Evolutionary conservation across 208 protist genomes (phyloP), one percentile per base, ranked within the genome.

Genomic region (Trypanosoma avium): DNA sequence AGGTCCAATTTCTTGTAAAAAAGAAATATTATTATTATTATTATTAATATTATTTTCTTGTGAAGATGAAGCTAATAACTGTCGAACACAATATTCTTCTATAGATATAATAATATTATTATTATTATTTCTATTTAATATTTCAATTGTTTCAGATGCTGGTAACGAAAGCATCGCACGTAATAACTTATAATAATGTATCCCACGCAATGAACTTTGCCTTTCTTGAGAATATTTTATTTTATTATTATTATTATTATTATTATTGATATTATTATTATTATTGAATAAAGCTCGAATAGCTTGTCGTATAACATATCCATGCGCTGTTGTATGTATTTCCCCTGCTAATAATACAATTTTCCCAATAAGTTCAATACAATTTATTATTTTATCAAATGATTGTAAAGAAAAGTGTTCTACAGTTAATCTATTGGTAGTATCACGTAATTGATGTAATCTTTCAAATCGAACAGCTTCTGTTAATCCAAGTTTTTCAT

Each of bases 51-150:
- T n/a, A n/a, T n/a, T n/a, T n/a, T n/a, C n/a, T n/a, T n/a, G n/a
- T n/a, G n/a, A n/a, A n/a, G n/a, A n/a, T n/a, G n/a, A n/a, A n/a
- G n/a, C n/a, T n/a, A n/a, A 24, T 47, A 77, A 71, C 60, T 67
- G 76, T 4, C 77, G 81, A 6, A 87, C 77, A 63, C 81, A 87
- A 63, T 73, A 80, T 43, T 83, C 81, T 12, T 87, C 81, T 15
- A 81, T 22, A 21, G 66, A 48, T 66, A 86, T 67, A 13, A 10
- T 13, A 38, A 38, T 10, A 5, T 13, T 36, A 30, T n/a, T 7
- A 29, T 8, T 47, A 26, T 22, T 45, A 3, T 17, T 17, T 19
- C 9, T 10, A 48, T 29, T 38, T 26, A 13, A 58, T 12, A 70
- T 35, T 24, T 63, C 12, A 5, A 63, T 33, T 3, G 47, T 22